Evolutionary conservation across 768 basidiomycete species (phyloP).

Genomic region (Clitopilus passeckerianus): DNA sequence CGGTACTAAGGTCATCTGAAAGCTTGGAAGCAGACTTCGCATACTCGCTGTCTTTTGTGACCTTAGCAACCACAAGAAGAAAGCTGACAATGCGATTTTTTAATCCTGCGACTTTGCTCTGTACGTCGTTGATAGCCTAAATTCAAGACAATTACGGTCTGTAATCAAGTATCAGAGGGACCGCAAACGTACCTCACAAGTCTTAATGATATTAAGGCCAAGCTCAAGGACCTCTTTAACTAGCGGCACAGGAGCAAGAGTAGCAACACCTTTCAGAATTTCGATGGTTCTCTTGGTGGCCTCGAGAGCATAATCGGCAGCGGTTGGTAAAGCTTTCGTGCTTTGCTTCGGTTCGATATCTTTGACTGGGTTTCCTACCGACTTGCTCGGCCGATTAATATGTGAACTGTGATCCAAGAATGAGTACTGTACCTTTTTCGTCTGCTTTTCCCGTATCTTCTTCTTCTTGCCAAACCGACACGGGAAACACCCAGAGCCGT

Average conservation of each 20-base stretch:
- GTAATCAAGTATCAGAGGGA: not conserved
- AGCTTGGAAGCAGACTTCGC: not conserved
- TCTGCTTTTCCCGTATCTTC: not conserved
- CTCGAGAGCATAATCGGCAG: not conserved
- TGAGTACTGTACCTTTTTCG: not conserved
- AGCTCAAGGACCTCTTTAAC: not conserved
- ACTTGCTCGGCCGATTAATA: too few relatives aligned
- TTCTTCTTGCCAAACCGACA: not conserved
- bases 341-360: not conserved
- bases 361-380: too few relatives aligned
- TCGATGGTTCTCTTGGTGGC: not conserved
- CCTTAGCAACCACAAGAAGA: not conserved
- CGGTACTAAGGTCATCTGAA: not conserved
- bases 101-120: not conserved
- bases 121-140: not conserved
- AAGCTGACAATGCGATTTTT: not conserved
- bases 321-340: not conserved
- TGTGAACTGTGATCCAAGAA: not conserved
- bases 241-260: not conserved
- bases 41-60: not conserved
- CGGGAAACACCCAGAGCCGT: not conserved
- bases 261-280: not conserved
- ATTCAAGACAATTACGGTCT: not conserved
- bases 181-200: not conserved
- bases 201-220: not conserved